Evolutionary conservation across 2,329 filamentous ascomycete genomes (phyloP).

Genomic region (Botrytis deweyae): DNA sequence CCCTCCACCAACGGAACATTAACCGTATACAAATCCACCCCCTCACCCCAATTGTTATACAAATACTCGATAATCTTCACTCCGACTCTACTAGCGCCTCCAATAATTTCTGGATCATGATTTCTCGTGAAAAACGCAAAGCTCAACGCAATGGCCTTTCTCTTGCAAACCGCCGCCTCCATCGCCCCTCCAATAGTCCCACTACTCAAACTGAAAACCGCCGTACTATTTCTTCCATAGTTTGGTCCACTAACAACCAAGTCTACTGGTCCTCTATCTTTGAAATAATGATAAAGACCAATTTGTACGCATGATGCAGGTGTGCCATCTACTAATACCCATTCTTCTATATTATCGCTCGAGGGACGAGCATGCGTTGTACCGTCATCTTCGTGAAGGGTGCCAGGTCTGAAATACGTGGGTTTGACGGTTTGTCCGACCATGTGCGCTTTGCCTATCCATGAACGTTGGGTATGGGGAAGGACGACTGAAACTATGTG

Average conservation of each 20-base stretch:
- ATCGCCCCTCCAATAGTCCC: constrained; percentile 76
- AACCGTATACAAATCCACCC: constrained; percentile 82
- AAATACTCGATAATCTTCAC: constrained; percentile 79
- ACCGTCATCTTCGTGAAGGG: constrained; percentile 62
- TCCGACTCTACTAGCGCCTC: constrained; percentile 70
- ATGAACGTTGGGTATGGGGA: constrained; percentile 87
- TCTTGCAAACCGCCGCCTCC: constrained; percentile 71
- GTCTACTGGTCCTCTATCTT: constrained; percentile 69
- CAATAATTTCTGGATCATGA: constrained; percentile 80
- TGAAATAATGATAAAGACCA: constrained; percentile 76
- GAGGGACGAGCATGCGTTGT: constrained; percentile 62
- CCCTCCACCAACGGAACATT: constrained; percentile 84
- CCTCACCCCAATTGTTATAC: constrained; percentile 69
- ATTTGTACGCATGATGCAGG: constrained; percentile 81
- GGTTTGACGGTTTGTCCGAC: constrained; percentile 86
- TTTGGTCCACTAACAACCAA: constrained; percentile 79
- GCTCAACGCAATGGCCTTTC: constrained; percentile 74
- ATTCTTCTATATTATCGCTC: constrained; percentile 63
- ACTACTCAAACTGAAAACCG: constrained; percentile 74
- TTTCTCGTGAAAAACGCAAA: constrained; percentile 84
- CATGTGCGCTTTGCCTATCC: constrained; percentile 98
- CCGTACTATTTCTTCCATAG: constrained; percentile 79
- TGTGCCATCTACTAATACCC: constrained; percentile 78
- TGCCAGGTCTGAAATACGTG: constrained; percentile 73
- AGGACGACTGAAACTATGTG: constrained; percentile 91